A percentile compares a stretch with the other conserved stretches of the same genome.
These are phyloP conservation scores for Chenopodium album DNA, from an alignment of 148 eudicot genomes.

Conservation along the genomic window DNA sequence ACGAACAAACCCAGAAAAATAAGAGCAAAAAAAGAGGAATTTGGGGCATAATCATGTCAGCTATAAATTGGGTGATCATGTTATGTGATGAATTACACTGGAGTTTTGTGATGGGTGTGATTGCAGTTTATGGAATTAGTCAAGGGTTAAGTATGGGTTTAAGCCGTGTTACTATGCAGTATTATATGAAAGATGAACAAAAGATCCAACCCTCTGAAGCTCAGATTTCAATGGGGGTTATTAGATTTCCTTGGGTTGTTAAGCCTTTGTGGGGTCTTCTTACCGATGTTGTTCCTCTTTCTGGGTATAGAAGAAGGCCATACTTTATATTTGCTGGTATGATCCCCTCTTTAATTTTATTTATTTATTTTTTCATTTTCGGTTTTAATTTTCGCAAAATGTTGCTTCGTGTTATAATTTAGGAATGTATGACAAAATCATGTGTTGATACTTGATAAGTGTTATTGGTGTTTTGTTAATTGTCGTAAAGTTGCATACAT, in stretches of 20 bases:
- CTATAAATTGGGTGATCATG: constrained; percentile 24
- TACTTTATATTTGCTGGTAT: constrained; percentile 85
- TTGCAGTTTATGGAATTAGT: constrained; percentile 29
- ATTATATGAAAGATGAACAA: constrained; percentile 74
- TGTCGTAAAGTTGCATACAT: background rate
- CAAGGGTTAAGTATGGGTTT: constrained; percentile 32
- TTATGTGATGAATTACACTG: constrained; percentile 30
- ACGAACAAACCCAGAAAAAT: constrained; percentile 21
- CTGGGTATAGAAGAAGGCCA: constrained; percentile 72
- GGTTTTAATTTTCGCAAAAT: background rate
- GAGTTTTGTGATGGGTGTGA: constrained; percentile 33
- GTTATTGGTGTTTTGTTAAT: too few relatives aligned
- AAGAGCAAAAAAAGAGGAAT: constrained; percentile 10
- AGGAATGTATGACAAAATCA: background rate
- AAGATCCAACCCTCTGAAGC: constrained; percentile 92
- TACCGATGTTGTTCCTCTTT: constrained; percentile 81
- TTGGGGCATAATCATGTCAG: constrained; percentile 17
- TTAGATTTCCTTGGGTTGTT: constrained; percentile 80
- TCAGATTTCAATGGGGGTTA: constrained; percentile 73
- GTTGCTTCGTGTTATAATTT: too few relatives aligned
- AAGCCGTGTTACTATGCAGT: constrained; percentile 26
- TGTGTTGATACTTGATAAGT: background rate
- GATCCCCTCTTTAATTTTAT: background rate
- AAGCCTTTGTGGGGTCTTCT: constrained; percentile 95
- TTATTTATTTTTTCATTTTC: background rate